Evolutionary conservation across 129 eudicot genomes (phyloP), one percentile per base, ranked within the genome.

Genomic region (Scalesia atractyloides): DNA sequence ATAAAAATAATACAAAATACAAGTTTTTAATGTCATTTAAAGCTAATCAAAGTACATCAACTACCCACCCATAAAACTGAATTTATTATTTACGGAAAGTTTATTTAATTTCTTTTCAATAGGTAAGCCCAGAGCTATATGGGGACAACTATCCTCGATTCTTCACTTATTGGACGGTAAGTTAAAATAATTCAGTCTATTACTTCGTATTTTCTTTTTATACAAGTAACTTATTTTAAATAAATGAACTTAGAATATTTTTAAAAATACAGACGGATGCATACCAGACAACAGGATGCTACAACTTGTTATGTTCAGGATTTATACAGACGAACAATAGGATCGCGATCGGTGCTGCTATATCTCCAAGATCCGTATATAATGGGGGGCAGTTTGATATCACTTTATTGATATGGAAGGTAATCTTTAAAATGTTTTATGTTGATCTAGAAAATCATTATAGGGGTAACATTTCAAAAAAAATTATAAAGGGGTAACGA

Each of bases 141-240:
- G 99, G 99, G 51, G 99, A 94, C 88, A 84, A 54, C 65, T 83
- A 81, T 46, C 99, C 99, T 14, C 82, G 99, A 76, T 94, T 94
- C 83, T 94, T 94, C 81, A 88, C 96, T 43, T 94, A 94, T 73
- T 94, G 99, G 99, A 94, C 97, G 0, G 99, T 94, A 81, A 94
- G 91, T 88, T 22, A 13, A 59, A 65, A 16, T 24, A 8, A 1
- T 48, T 34, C 10, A 56, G 15, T 24, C 48, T 13, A 33, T 8
- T 7, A 17, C 7, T 36, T 54, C 37, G 39, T 44, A 18, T 49
- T 34, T 37, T 70, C 59, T 6, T 22, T 7, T 17, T 7, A 41
- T 7, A 41, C 53, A 68, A 66, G 6, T 36, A 3, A 0, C 37
- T 5, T 65, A 30, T 58, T 43, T 48, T 22, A 48, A 58, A 64